Conservation (phyloP, 768 basidiomycete species). For the Trametes maxima region DNA sequence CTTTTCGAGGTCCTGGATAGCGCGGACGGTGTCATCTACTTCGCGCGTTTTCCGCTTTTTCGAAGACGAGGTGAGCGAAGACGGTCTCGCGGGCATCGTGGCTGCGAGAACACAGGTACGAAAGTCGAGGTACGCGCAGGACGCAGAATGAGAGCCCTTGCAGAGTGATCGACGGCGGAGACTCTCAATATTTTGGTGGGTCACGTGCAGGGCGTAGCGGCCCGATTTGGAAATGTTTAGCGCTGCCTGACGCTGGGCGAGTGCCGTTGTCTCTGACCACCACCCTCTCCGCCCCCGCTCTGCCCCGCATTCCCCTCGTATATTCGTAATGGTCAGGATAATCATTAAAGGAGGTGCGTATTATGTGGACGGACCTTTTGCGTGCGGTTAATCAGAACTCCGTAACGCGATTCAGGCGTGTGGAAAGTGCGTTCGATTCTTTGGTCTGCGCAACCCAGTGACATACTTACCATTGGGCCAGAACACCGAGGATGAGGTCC, state of each 20-base stretch:
- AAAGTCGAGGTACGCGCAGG: neutral
- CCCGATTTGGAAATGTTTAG: conserved; percentile 10
- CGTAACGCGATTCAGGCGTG: conserved; percentile 51
- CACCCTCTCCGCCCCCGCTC: neutral
- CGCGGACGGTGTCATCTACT: conserved; percentile 13
- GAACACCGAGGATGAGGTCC: conserved; percentile 98
- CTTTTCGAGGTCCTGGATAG: conserved; percentile 54
- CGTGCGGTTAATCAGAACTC: neutral
- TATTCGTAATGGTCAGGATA: conserved; percentile 70
- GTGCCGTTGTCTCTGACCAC: conserved; percentile 22
- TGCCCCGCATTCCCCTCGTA: neutral
- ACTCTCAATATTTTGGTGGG: neutral
- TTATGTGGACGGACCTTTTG: neutral
- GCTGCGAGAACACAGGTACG: too few species aligned
- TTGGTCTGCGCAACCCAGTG: neutral
- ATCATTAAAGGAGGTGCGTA: conserved; percentile 86
- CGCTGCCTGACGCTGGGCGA: neutral
- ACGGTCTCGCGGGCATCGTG: neutral
- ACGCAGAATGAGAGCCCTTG: too few species aligned
- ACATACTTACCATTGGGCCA: conserved; percentile 34
- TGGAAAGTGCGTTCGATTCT: conserved; percentile 64
- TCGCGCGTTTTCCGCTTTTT: conserved; percentile 31
- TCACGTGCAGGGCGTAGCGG: conserved; percentile 11
- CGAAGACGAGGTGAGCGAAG: conserved; percentile 27
- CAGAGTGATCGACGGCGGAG: neutral